These are phyloP conservation scores for Mycena albidolilacea DNA, from an alignment of 768 basidiomycete genomes.

Conservation along the genomic window DNA sequence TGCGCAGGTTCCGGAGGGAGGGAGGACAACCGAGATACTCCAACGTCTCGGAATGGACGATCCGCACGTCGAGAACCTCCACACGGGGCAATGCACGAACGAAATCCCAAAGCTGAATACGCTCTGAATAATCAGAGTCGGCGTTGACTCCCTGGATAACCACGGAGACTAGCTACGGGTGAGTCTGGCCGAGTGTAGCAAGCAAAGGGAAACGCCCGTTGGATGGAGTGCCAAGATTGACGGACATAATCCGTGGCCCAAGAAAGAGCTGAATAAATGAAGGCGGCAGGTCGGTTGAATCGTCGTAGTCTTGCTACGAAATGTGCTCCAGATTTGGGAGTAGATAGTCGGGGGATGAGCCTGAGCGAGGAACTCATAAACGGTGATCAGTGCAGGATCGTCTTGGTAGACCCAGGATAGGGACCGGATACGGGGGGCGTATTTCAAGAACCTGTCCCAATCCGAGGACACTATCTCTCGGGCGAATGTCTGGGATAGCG, in stretches of 20 bases:
- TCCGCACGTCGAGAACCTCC: conserved; percentile 3
- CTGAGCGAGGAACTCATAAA: neutral
- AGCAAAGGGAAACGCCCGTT: neutral
- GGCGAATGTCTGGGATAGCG: neutral
- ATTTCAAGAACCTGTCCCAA: conserved; percentile 2
- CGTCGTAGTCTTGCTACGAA: neutral
- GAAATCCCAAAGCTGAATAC: neutral
- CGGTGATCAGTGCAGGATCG: neutral
- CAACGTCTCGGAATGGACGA: neutral
- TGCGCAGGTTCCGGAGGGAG: neutral
- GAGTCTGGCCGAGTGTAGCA: neutral
- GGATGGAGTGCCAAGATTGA: neutral
- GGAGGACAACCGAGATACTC: neutral
- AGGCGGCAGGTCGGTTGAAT: too few relatives aligned
- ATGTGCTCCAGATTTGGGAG: neutral
- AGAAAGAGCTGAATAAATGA: conserved; percentile 2
- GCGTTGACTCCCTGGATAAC: neutral
- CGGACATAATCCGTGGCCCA: neutral
- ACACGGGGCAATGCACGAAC: neutral
- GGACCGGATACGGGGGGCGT: neutral
- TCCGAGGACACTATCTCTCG: neutral
- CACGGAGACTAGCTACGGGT: neutral
- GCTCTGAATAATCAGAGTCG: neutral
- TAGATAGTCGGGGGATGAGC: neutral
- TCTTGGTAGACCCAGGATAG: neutral